Conservation (phyloP, 2,329 filamentous ascomycete species). For the Mariannaea elegans region DNA sequence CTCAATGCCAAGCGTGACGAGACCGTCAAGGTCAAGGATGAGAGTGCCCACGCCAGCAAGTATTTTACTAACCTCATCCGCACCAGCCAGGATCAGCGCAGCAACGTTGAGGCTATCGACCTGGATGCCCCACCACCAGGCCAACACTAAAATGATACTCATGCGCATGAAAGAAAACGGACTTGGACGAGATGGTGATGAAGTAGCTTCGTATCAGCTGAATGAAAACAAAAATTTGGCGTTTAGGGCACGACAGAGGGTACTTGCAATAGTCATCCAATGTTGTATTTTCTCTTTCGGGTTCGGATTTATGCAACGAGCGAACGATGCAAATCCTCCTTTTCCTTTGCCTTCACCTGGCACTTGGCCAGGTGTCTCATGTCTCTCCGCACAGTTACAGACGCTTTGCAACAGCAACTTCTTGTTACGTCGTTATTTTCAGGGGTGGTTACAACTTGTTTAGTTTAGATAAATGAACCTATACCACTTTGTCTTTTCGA, state of each 20-base stretch:
- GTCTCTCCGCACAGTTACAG: constrained; percentile 22
- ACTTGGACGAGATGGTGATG: constrained; percentile 10
- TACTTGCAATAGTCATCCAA: constrained; percentile 13
- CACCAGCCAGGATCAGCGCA: constrained; percentile 63
- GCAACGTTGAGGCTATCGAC: constrained; percentile 61
- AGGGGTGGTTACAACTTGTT: constrained; percentile 1
- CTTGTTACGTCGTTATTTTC: constrained; percentile 12
- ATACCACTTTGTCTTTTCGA: constrained; percentile 13
- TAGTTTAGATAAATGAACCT: constrained; percentile 23
- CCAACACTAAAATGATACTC: constrained; percentile 35
- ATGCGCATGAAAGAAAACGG: constrained; percentile 18
- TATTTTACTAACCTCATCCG: constrained; percentile 90
- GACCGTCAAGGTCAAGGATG: constrained; percentile 79
- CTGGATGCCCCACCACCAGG: constrained; percentile 61
- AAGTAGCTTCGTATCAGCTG: constrained; percentile 7
- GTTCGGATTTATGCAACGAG: constrained; percentile 16
- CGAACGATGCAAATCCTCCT: constrained; percentile 14
- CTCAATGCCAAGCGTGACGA: constrained; percentile 82
- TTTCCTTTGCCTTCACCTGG: constrained; percentile 2
- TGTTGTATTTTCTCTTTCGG: constrained; percentile 12
- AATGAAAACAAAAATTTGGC: constrained; percentile 21
- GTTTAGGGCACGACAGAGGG: constrained; percentile 18
- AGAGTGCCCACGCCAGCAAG: constrained; percentile 87
- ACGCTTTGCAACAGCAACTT: constrained; percentile 4
- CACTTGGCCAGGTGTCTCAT: constrained; percentile 1